Conservation (phyloP, 345 rosid genomes). For the Eutrema yunnanense region DNA sequence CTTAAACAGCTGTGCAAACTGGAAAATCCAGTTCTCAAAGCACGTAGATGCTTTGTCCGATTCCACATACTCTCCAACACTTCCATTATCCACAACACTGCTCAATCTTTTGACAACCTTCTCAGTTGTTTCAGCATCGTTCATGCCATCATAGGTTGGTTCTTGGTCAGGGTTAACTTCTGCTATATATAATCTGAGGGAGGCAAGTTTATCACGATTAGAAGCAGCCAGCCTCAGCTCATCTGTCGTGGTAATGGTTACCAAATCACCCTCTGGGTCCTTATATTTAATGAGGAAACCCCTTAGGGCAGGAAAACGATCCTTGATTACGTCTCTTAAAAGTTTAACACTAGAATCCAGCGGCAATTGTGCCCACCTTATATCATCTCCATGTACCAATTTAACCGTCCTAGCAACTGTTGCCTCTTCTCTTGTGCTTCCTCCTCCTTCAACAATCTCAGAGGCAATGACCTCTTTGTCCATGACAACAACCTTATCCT, state of each 20-base stretch:
- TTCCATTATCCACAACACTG: constrained; percentile 42
- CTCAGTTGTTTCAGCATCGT: constrained; percentile 28
- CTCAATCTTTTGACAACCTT: constrained; percentile 27
- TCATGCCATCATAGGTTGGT: constrained; percentile 66
- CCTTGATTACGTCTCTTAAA: constrained; percentile 69
- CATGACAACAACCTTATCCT: constrained; percentile 47
- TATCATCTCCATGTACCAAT: constrained; percentile 88
- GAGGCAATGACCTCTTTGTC: constrained; percentile 53
- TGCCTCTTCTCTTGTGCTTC: constrained; percentile 45
- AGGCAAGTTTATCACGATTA: constrained; percentile 43
- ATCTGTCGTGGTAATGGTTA: constrained; percentile 77
- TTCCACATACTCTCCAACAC: constrained; percentile 31
- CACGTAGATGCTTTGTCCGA: constrained; percentile 37
- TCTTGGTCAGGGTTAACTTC: constrained; percentile 81
- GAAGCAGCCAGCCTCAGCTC: constrained; percentile 77
- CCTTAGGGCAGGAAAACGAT: constrained; percentile 70
- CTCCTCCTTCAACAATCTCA: constrained; percentile 43
- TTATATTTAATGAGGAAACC: constrained; percentile 79
- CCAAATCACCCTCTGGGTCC: constrained; percentile 89
- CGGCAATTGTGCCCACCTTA: constrained; percentile 85
- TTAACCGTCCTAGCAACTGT: constrained; percentile 64
- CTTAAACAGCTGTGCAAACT: constrained; percentile 86
- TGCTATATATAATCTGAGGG: constrained; percentile 63
- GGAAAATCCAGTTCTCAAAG: constrained; percentile 79
- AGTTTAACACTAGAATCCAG: constrained; percentile 53